These are phyloP conservation scores for Russula griseocarnosa DNA, from an alignment of 768 basidiomycete genomes.

Conservation along the genomic window DNA sequence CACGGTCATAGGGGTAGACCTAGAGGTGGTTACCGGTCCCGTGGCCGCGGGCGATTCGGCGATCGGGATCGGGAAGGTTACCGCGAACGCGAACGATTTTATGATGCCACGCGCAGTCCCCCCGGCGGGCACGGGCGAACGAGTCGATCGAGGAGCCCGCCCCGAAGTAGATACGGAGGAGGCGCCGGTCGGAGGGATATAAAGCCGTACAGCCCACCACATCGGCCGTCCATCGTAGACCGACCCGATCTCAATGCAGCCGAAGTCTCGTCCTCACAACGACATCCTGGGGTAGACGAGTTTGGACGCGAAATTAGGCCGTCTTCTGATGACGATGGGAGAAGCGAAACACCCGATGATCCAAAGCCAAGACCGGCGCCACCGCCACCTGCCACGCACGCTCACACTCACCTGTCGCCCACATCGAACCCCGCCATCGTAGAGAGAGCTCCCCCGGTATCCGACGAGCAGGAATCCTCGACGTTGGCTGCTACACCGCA, in stretches of 20 bases:
- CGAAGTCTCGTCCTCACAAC: constrained; percentile 28
- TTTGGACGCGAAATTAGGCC: constrained; percentile 79
- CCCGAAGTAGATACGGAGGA: constrained; percentile 47
- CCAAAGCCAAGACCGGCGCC: constrained; percentile 14
- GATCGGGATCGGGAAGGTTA: constrained; percentile 42
- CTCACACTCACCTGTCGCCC: constrained; percentile 13
- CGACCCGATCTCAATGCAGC: constrained; percentile 23
- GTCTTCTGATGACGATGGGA: constrained; percentile 40
- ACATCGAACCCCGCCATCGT: not conserved
- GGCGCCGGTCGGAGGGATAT: constrained; percentile 42
- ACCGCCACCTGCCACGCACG: constrained; percentile 23
- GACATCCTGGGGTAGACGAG: constrained; percentile 64
- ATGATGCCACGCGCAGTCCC: constrained; percentile 40
- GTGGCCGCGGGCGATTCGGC: constrained; percentile 61
- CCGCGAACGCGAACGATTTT: constrained; percentile 47
- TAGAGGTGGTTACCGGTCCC: constrained; percentile 55
- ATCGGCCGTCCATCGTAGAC: constrained; percentile 28
- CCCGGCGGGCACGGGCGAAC: constrained; percentile 42
- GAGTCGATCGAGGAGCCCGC: constrained; percentile 75
- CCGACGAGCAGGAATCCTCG: constrained; percentile 10
- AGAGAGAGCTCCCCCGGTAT: not conserved
- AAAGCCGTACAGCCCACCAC: constrained; percentile 59
- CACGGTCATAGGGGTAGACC: constrained; percentile 50
- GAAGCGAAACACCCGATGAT: constrained; percentile 13
- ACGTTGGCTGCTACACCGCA: not conserved